Percentiles rank a stretch among this genome's conserved stretches.
phyloP scores from a whole-genome alignment of 352 stramenopile species.

The Pythium myriotylum region DNA sequence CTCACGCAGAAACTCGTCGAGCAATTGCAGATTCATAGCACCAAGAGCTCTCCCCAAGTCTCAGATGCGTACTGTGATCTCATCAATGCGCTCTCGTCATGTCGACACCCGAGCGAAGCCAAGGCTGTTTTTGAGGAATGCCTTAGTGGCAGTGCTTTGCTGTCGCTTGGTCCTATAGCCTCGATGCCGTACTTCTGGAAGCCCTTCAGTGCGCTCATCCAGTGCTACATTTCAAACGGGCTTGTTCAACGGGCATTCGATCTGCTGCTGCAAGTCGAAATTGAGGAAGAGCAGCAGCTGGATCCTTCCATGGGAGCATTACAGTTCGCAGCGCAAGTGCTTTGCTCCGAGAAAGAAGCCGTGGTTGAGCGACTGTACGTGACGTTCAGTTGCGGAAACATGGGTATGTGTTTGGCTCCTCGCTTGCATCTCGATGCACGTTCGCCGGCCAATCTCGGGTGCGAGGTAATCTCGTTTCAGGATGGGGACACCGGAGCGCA shows the following conservation, averaged over 20 bases:
- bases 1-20: conserved; percentile 33
- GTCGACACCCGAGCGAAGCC: conserved; percentile 42
- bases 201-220: conserved; percentile 43
- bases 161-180: conserved; percentile 36
- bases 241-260: conserved; percentile 53
- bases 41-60: conserved; percentile 26
- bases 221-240: conserved; percentile 42
- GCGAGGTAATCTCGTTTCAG: conserved; percentile 34
- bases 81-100: conserved; percentile 40
- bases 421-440: conserved; percentile 3
- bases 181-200: conserved; percentile 38
- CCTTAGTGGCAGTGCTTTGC: conserved; percentile 30
- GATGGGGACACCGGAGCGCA: conserved; percentile 2
- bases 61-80: conserved; percentile 40
- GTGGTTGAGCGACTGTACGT: conserved; percentile 49
- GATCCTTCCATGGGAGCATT: conserved; percentile 35
- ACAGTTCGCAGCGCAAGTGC: conserved; percentile 38
- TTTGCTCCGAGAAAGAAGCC: conserved; percentile 33
- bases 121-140: conserved; percentile 58
- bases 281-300: conserved; percentile 46
- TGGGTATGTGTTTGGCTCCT: conserved; percentile 40
- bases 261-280: conserved; percentile 42
- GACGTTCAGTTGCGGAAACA: conserved; percentile 49
- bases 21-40: conserved; percentile 20
- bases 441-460: conserved; percentile 14